Evolutionary conservation across 1,284 basidiomycete genomes (phyloP).

Genomic region (Agroathelia rolfsii): DNA sequence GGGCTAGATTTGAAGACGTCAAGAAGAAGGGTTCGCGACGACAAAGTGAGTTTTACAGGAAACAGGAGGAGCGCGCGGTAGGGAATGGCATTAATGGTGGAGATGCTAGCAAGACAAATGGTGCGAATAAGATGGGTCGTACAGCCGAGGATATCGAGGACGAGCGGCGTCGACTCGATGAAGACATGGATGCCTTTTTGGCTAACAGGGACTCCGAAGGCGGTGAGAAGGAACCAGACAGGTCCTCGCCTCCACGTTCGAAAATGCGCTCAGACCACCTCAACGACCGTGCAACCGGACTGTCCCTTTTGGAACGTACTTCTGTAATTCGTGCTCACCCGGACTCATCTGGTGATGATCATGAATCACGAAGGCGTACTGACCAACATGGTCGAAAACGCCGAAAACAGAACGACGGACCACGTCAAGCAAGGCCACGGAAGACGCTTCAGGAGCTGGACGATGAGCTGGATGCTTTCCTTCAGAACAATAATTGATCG

Average conservation of each 20-base stretch:
- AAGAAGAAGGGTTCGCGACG: slow-evolving; percentile 63
- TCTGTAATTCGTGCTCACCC: slow-evolving; percentile 30
- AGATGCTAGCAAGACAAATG: slow-evolving; percentile 20
- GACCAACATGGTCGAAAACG: slow-evolving; percentile 7
- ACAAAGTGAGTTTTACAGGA: slow-evolving; percentile 66
- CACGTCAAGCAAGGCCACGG: slow-evolving; percentile 19
- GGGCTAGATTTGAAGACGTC: slow-evolving; percentile 56
- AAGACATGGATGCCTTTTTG: slow-evolving; percentile 58
- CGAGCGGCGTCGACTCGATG: slow-evolving; percentile 33
- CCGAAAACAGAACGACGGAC: slow-evolving; percentile 7
- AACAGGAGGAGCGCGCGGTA: slow-evolving; percentile 63
- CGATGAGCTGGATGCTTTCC: slow-evolving; percentile 67
- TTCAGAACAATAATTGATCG: slow-evolving; percentile 32
- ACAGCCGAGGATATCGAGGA: slow-evolving; percentile 24
- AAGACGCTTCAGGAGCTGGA: slow-evolving; percentile 66
- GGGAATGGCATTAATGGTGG: slow-evolving; percentile 29
- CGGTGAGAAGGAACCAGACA: slow-evolving; percentile 17
- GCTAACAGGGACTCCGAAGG: slow-evolving; percentile 29
- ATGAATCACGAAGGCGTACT: slow-evolving; percentile 25
- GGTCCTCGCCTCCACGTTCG: slow-evolving; percentile 36
- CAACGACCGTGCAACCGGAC: slow-evolving; percentile 28
- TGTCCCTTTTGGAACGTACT: slow-evolving; percentile 46
- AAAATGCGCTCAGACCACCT: slow-evolving; percentile 61
- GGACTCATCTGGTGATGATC: slow-evolving; percentile 28
- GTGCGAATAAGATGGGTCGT: slow-evolving; percentile 26